Percentiles rank a stretch among this genome's conserved stretches.
phyloP scores from a whole-genome alignment of 495 filamentous ascomycete species.

The Hypoxylon intermedium region DNA sequence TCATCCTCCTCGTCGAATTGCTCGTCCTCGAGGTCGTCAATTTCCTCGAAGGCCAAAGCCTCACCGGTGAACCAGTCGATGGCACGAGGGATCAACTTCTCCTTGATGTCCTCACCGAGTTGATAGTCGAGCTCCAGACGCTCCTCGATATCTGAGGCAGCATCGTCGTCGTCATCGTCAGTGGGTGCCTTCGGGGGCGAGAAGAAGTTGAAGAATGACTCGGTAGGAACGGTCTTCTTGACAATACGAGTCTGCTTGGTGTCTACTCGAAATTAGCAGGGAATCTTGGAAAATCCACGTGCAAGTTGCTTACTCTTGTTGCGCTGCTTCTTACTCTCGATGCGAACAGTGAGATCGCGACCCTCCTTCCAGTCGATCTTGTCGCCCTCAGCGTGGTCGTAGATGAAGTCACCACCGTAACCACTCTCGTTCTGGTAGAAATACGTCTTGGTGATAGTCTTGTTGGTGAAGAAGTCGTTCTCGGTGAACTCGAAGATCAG shows the following conservation, averaged over 20 bases:
- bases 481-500: constrained; percentile 96
- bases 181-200: constrained; percentile 86
- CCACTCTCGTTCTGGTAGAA: constrained; percentile 99
- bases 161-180: constrained; percentile 76
- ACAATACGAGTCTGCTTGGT: constrained; percentile 99
- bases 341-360: constrained; percentile 89
- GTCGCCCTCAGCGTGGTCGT: constrained; percentile 97
- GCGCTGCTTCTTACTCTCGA: constrained; percentile 98
- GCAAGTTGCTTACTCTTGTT: constrained; percentile 87
- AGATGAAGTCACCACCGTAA: constrained; percentile 98
- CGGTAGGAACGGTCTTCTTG: constrained; percentile 97
- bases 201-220: constrained; percentile 99
- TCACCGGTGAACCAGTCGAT: constrained; percentile 99
- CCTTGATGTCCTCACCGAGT: constrained; percentile 99
- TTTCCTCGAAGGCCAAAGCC: constrained; percentile 94
- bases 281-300: not conserved
- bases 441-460: constrained; percentile 96
- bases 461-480: constrained; percentile 97
- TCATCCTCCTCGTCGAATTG: constrained; percentile 91
- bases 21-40: constrained; percentile 87
- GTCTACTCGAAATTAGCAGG: constrained; percentile 64
- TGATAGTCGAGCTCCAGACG: constrained; percentile 98
- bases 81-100: constrained; percentile 98
- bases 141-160: constrained; percentile 91
- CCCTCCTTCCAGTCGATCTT: constrained; percentile 96